phyloP scores from a whole-genome alignment of 2,329 filamentous ascomycete genomes.

The Zalaria obscura region DNA sequence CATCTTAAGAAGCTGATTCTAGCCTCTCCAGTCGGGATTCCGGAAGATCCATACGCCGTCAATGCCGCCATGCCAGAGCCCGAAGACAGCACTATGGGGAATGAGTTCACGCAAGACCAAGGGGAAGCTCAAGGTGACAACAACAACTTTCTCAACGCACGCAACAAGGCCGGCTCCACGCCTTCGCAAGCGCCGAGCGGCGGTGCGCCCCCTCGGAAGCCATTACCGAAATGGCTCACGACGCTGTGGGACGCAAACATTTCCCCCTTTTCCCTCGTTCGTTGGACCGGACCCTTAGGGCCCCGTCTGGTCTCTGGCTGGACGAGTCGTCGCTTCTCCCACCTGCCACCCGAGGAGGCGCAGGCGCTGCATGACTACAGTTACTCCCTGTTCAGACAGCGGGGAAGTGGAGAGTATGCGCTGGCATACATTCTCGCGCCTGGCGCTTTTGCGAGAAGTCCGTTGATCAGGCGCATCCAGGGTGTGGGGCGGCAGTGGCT shows the following conservation, averaged over 20 bases:
- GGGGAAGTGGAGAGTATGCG: conserved; percentile 86
- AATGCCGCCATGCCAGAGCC: conserved; percentile 68
- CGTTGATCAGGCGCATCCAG: conserved; percentile 75
- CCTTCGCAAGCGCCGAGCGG: conserved; percentile 12
- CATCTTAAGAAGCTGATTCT: conserved; percentile 91
- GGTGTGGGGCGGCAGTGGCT: conserved; percentile 64
- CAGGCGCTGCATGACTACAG: conserved; percentile 83
- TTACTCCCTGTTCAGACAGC: conserved; percentile 85
- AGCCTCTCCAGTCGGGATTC: conserved; percentile 85
- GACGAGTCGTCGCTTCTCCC: conserved; percentile 85
- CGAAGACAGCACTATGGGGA: conserved; percentile 54
- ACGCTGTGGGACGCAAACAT: conserved; percentile 97
- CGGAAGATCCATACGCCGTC: conserved; percentile 84
- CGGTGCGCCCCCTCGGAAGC: conserved; percentile 36
- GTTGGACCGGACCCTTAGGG: conserved; percentile 76
- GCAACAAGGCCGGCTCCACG: conserved; percentile 19
- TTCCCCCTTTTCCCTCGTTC: conserved; percentile 82
- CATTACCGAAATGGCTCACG: conserved; percentile 70
- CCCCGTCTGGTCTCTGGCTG: conserved; percentile 88
- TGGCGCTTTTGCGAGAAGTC: conserved; percentile 78
- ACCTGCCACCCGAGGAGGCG: conserved; percentile 66
- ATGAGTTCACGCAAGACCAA: conserved; percentile 70
- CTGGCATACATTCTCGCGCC: conserved; percentile 86
- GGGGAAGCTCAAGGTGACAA: conserved; percentile 31
- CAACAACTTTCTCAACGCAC: conserved; percentile 41